Evolutionary conservation across 106 monocot species (phyloP), one percentile per base, ranked within the genome.

Genomic region (Narthecium ossifragum): DNA sequence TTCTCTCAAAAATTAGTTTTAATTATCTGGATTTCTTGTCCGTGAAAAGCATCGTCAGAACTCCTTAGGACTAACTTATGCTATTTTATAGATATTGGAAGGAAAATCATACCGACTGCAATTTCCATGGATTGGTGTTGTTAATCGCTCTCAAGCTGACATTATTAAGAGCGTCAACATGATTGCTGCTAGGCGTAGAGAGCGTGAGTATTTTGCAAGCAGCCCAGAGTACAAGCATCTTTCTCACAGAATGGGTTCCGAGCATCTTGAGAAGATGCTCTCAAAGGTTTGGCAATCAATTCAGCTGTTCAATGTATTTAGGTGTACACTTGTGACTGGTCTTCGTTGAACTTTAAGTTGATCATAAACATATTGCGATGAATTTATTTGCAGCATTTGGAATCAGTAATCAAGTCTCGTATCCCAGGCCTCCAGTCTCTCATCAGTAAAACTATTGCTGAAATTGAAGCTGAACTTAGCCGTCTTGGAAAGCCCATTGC

Each of bases 71-170:
- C 43, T 43, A 13, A 17, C 18, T 43, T 43, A 18, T 4, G 1
- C 5, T 43, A 4, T 46, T 22, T 47, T 58, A 25, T 47, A 81
- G 81, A 76, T 81, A 26, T 63, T 81, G 25, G 81, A 81, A 72
- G 81, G 81, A 55, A 72, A 67, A 72, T 25, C 81, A 21, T 81
- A 81, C 38, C 65, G 57, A 28, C 72, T 81, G 41, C 81, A 81
- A 40, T 76, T 76, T 50, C 81, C 81, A 51, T 81, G 81, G 81
- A 71, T 81, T 63, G 81, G 81, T 38, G 76, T 81, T 60, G 81
- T 81, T 38, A 81, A 81, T 36, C 81, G 81, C 24, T 81, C 81
- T 46, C 81, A 81, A 67, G 72, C 76, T 51, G 81, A 81, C 52
- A 81, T 81, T 26, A 81, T 76, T 55, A 76, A 72, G 60, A 81